Evolutionary conservation across 352 stramenopile species (phyloP).

Genomic region (Globisporangium nodosum): DNA sequence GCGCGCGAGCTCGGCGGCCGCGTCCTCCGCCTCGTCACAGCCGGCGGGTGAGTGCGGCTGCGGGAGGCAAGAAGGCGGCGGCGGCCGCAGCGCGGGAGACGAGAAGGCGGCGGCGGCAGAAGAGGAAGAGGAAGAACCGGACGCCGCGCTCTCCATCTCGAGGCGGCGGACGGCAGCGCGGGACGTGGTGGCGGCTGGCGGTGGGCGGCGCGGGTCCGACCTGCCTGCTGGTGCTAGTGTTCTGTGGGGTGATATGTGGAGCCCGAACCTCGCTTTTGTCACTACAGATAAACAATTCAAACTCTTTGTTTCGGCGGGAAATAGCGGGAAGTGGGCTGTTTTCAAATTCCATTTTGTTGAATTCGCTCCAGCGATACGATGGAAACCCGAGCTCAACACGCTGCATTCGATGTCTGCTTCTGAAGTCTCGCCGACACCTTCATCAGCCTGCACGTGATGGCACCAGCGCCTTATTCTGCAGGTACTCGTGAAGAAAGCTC

Average conservation of each 20-base stretch:
- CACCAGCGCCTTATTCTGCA: too few species aligned
- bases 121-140: neutral
- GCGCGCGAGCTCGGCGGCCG: constrained; percentile 27
- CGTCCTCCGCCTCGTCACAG: constrained; percentile 1
- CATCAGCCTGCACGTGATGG: too few species aligned
- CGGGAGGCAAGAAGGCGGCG: constrained; percentile 1
- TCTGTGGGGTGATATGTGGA: too few species aligned
- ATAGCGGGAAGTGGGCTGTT: neutral
- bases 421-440: neutral
- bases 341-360: too few species aligned
- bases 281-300: too few species aligned
- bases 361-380: too few species aligned
- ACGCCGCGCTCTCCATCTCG: constrained; percentile 8
- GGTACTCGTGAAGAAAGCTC: too few species aligned
- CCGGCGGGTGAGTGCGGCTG: neutral
- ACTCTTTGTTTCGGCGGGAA: neutral
- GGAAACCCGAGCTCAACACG: too few species aligned
- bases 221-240: neutral
- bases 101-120: neutral
- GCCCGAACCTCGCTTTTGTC: too few species aligned
- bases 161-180: constrained; percentile 11
- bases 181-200: constrained; percentile 8
- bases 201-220: neutral
- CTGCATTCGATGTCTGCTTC: too few species aligned
- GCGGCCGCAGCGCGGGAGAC: neutral